Base-by-base conservation (phyloP, 805 yeast species). In the Jamesozyma spencerorum region DNA sequence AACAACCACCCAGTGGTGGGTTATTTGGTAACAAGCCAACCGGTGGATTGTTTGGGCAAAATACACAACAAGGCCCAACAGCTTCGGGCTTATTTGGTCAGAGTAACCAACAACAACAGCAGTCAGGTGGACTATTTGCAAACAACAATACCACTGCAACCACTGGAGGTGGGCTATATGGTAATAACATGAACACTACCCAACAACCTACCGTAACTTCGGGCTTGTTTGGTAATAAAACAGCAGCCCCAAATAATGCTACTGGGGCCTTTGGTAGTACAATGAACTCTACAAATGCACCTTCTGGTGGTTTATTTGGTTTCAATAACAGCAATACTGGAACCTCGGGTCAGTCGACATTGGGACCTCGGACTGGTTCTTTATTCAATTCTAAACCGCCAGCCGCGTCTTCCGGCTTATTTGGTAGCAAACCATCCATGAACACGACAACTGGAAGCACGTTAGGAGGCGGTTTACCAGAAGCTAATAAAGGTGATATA, bases 11-110 rank as follows among this genome's bases (percentile, higher is more conserved):
- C 12, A 5, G 15, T 12, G 31, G 31, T 27, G 45, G 44, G 11
- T 26, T 42, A 20, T 70, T 71, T 51, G 74, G 75, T 11, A 51
- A 49, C 40, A 39, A 29, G 15, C 14, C 42, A 4, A 20, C 31
- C 33, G 51, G 51, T 34, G 63, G 67, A 13, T 45, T 58, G 13
- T 60, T 66, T 46, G 69, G 69, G 19, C 51, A 54, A 42, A 38
- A 47, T 46, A 40, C 52, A 51, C 40, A 47, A 54, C 33, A 41
- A 18, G 35, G 13, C 5, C 18, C 14, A 5, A 8, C 18, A n/a
- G 6, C 19, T n/a, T 52, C 53, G 20, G 57, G 60, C 10, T 43
- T 54, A 40, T 57, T 55, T 50, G 67, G 53, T 3, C 45, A 50
- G 35, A 48, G 46, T 22, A 18, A 34, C 8, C 31, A 30, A 22